Evolutionary conservation across 306 rosid species (phyloP).

Genomic region (Lathyrus sativus): DNA sequence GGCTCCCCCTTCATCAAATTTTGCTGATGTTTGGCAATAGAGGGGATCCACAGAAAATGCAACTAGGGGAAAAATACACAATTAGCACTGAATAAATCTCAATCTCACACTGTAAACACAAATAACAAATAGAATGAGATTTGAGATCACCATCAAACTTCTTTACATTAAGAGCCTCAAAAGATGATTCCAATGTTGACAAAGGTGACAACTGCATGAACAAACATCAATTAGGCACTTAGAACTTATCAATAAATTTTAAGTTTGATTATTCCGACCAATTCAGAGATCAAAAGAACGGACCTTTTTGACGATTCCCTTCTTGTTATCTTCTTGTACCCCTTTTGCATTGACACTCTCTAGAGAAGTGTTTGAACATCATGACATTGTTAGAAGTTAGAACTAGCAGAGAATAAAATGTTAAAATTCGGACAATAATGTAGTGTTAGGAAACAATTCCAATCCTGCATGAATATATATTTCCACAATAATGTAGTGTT

Average conservation of each 20-base stretch:
- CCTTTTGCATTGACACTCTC: conserved; percentile 49
- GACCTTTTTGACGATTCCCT: conserved; percentile 68
- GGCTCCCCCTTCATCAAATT: conserved; percentile 98
- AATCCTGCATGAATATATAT: background rate
- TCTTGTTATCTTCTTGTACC: conserved; percentile 55
- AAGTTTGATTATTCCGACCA: conserved; percentile 11
- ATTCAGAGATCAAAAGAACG: conserved; percentile 26
- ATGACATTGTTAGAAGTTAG: conserved; percentile 38
- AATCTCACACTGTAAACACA: conserved; percentile 32
- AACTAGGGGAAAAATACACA: conserved; percentile 52
- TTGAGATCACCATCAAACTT: conserved; percentile 84
- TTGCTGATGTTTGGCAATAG: conserved; percentile 83
- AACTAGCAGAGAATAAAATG: conserved; percentile 19
- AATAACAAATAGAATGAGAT: conserved; percentile 32
- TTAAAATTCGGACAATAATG: background rate
- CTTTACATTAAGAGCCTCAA: conserved; percentile 82
- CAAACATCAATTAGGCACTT: conserved; percentile 38
- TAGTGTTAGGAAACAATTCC: background rate
- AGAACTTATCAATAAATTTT: conserved; percentile 23
- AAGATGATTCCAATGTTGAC: conserved; percentile 85
- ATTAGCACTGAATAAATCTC: conserved; percentile 31
- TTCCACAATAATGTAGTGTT: background rate
- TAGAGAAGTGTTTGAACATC: conserved; percentile 42
- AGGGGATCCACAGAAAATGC: conserved; percentile 96
- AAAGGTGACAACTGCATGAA: conserved; percentile 76